Conservation (phyloP, 1,284 basidiomycete species). For the Naganishia sp. region DNA sequence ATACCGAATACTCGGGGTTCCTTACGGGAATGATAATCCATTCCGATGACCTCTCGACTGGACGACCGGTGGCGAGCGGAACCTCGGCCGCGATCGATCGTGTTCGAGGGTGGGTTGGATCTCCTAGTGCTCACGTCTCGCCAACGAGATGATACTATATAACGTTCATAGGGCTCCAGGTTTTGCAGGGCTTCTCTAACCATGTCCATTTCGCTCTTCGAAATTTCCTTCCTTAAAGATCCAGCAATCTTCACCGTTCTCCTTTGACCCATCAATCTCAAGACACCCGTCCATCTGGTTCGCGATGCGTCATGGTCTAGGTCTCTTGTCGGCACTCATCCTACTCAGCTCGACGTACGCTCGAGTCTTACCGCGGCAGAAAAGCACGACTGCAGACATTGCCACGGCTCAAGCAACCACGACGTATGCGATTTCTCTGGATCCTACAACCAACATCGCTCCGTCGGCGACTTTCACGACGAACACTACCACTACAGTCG, state of each 20-base stretch:
- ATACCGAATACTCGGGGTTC: too few species aligned
- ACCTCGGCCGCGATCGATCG: too few species aligned
- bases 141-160: too few species aligned
- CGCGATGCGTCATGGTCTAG: neutral
- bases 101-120: too few species aligned
- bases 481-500: constrained; percentile 14
- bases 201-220: too few species aligned
- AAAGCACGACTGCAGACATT: neutral
- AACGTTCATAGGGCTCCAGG: too few species aligned
- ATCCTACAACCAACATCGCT: neutral
- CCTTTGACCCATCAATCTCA: neutral
- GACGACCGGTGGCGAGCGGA: too few species aligned
- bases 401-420: constrained; percentile 4
- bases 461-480: constrained; percentile 7
- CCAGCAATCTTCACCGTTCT: neutral
- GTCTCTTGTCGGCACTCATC: neutral
- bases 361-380: constrained; percentile 6
- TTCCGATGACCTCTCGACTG: too few species aligned
- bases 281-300: neutral
- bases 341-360: neutral
- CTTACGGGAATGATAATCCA: too few species aligned
- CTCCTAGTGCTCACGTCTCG: too few species aligned
- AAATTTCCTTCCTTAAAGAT: neutral
- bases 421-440: constrained; percentile 4
- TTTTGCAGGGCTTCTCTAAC: too few species aligned